Evolutionary conservation across 257 asterid species (phyloP), one percentile per base, ranked within the genome.

Genomic region (Penstemon eatonii): DNA sequence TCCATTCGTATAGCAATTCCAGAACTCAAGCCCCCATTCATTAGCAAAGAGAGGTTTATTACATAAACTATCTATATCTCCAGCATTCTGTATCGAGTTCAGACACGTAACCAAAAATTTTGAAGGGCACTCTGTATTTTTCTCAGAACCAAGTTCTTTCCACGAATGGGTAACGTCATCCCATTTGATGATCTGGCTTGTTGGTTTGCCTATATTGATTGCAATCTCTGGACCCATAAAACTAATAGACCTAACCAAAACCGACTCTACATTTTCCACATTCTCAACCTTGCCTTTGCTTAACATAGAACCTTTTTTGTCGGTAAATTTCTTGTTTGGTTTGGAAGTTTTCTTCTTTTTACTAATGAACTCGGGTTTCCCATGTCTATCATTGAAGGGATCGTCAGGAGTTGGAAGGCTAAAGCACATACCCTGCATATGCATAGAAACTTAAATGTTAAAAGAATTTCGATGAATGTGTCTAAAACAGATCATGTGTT

Each of bases 401-500:
- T 94, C 90, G 65, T 87, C 96, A 5, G 75, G 76, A 5, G 93
- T 82, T 51, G 97, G 99, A 70, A 94, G 87, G 79, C 90, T 91
- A 79, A 74, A 94, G 77, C 97, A 94, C 99, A 94, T 94, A 11
- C 99, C 93, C 97, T 94, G 84, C 63, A 68, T 60, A 76, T 45
- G 61, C 42, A 65, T 49, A 66, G 36, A 49, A 25, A 59, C 39
- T 55, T 61, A 71, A 40, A 10, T 63, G 45, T 11, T 3, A 40
- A 8, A 5, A 6, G 54, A 61, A 49, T 33, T 25, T 25, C 33
- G 51, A 5, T 42, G 42, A 6, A 33, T 19, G 5, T n/a, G 37
- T 4, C 36, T 33, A n/a, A 4, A 65, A 36, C 8, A 60, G 33
- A 25, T 25, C 33, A 25, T 25, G 33, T 15, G 18, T 15, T 15